Percentiles rank a stretch among this genome's conserved stretches.
Conservation (phyloP, 2,329 filamentous ascomycete species). For the Xylariaceae sp. region DNA sequence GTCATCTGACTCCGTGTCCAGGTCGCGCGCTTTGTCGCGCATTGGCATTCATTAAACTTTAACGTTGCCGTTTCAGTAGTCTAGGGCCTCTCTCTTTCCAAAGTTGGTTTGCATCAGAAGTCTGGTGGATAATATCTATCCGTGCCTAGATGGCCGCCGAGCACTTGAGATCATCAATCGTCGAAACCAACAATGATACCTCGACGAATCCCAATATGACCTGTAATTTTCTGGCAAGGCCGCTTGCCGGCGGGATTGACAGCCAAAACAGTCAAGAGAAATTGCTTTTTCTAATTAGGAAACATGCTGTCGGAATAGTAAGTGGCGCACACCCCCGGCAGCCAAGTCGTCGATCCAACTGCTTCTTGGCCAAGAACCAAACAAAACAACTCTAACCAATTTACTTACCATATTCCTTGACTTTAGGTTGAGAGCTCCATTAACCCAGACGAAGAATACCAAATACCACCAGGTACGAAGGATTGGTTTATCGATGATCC, state of each 20-base stretch:
- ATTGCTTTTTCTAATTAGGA: conserved; percentile 18
- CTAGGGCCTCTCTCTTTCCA: too few species aligned
- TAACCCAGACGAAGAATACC: conserved; percentile 6
- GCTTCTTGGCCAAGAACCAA: conserved; percentile 6
- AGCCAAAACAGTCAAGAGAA: conserved; percentile 28
- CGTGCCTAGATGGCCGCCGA: too few species aligned
- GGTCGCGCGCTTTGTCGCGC: conserved; percentile 15
- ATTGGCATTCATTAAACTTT: conserved; percentile 14
- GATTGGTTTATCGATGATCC: too few species aligned
- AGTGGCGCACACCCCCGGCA: conserved; percentile 14
- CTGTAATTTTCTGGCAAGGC: conserved; percentile 13
- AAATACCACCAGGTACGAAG: too few species aligned
- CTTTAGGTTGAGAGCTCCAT: conserved; percentile 20
- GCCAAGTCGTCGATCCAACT: not conserved
- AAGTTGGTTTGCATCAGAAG: too few species aligned
- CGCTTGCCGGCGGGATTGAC: conserved; percentile 21
- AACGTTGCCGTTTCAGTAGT: conserved; percentile 3
- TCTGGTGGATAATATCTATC: too few species aligned
- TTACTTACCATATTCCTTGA: too few species aligned
- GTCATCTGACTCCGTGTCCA: conserved; percentile 25
- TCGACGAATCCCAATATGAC: conserved; percentile 15
- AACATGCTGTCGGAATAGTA: conserved; percentile 28
- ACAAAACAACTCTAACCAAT: conserved; percentile 9
- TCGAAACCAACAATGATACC: conserved; percentile 13
- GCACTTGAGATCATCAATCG: too few species aligned